Base-by-base conservation (phyloP, 306 rosid species). In the Carpinus fangiana region DNA sequence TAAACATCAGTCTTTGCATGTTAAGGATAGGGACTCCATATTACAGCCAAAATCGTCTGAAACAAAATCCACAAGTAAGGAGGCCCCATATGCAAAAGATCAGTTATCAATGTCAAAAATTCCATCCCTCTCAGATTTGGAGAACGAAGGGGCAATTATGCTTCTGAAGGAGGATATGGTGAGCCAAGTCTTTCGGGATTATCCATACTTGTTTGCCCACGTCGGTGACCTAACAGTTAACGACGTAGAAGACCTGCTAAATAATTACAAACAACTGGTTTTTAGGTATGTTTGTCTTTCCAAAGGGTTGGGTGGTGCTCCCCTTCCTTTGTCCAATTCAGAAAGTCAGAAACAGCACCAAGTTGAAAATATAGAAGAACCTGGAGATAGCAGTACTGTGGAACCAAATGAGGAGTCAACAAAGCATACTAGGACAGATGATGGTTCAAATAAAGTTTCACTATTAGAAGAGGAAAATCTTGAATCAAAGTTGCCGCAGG, bases 81-180 rank as follows among this genome's bases (percentile, higher is more conserved):
- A 84, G 78, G 86, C 80, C 77, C 78, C 84, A 17, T 59, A 76
- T 76, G 81, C 78, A 45, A 81, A 74, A 57, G 90, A 87, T 64
- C 81, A 83, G 76, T 86, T 50, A 73, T 75, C 76, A 41, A 83
- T 90, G 28, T 36, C 83, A 47, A 85, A 91, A 80, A 85, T 83
- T 84, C 93, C 92, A 60, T 91, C 98, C 75, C 96, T 93, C 84
- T 87, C 94, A 1, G 97, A 93, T 86, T 84, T 96, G 91, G 99
- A 96, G 86, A 87, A 86, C 74, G 92, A 89, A 89, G 98, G 98
- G 26, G 98, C 96, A 61, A 74, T 73, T 57, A 75, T 89, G 82
- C 89, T 96, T 61, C 80, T 90, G 60, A 93, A 90, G 81, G 96
- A 96, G 81, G 88, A 93, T 36, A 84, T 77, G 81, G 85, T 45